Evolutionary conservation across 345 rosid genomes (phyloP), one percentile per base, ranked within the genome.

Genomic region (Schrenkiella parvula): DNA sequence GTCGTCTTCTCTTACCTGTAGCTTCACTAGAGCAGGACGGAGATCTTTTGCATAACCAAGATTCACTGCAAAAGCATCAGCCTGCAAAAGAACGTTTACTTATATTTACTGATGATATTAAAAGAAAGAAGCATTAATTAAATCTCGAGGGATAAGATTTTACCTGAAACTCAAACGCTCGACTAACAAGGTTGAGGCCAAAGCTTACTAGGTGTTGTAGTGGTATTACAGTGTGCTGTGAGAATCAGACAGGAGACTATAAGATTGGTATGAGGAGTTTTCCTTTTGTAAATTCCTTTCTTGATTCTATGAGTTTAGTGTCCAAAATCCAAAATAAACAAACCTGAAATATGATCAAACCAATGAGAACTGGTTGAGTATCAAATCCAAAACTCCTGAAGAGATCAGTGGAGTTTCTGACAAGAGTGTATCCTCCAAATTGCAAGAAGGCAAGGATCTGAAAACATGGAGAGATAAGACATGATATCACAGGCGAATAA

Each of bases 121-220:
- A 55, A 73, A 80, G 29, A 55, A 50, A 42, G 22, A 34, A 34
- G 34, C 19, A 25, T 12, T 18, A 12, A 4, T 3, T 50, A 19
- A 8, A 46, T 47, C 44, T 42, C 9, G 44, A 58, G 35, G 44
- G 71, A 18, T 35, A 35, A 15, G 28, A 44, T 21, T 48, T 15
- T 29, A 95, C 99, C 98, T 92, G 99, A 82, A 92, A 95, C 81
- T 95, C 99, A 72, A 95, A 95, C 2, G 99, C 86, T 59, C 98
- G 84, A 83, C 98, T 95, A 77, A 95, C 93, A 28, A 92, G 92
- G 81, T 95, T 95, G 52, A 91, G 93, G 60, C 88, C 92, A 77
- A 95, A 84, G 79, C 82, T 90, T 53, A 95, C 88, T 1, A 95
- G 86, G 79, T 90, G 99, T 68, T 92, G 97, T 35, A 92, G 73